Evolutionary conservation across 148 eudicot species (phyloP).

Genomic region (Silene latifolia): DNA sequence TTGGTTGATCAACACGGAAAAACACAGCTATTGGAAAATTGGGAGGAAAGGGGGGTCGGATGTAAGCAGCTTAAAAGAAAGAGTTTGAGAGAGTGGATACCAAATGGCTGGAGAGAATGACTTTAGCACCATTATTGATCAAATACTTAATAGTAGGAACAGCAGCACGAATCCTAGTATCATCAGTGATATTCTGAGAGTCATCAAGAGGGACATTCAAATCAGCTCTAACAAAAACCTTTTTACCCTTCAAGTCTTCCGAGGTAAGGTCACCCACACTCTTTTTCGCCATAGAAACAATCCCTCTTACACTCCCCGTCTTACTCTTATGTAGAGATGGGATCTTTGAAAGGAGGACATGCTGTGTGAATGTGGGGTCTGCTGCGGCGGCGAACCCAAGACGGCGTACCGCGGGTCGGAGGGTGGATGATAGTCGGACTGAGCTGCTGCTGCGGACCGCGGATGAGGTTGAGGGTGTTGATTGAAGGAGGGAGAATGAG

Average conservation of each 20-base stretch:
- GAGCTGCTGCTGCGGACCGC: slow-evolving; percentile 31
- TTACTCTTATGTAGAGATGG: slow-evolving; percentile 30
- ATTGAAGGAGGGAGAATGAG: slow-evolving; percentile 47
- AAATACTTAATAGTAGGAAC: slow-evolving; percentile 73
- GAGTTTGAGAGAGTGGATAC: slow-evolving; percentile 9
- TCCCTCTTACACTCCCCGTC: slow-evolving; percentile 39
- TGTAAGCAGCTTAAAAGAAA: no score
- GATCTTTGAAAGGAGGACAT: slow-evolving; percentile 49
- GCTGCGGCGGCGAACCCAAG: slow-evolving; percentile 49
- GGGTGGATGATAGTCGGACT: slow-evolving; percentile 40
- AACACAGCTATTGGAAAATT: no score
- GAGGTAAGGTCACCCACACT: slow-evolving; percentile 67
- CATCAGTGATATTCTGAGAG: slow-evolving; percentile 68
- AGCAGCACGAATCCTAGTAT: slow-evolving; percentile 88
- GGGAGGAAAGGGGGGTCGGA: no score
- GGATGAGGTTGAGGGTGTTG: slow-evolving; percentile 41
- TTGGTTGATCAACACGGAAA: no score
- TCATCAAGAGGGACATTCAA: slow-evolving; percentile 91
- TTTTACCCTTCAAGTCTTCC: slow-evolving; percentile 78
- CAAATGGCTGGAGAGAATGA: slow-evolving; percentile 76
- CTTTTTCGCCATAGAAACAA: slow-evolving; percentile 74
- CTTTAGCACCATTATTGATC: slow-evolving; percentile 69
- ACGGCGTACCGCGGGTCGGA: slow-evolving; percentile 45
- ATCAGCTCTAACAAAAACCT: slow-evolving; percentile 77
- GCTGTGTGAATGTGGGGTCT: slow-evolving; percentile 45